Base-by-base conservation (phyloP, 164 flowering plant genomes). In the Aristolochia fimbriata region DNA sequence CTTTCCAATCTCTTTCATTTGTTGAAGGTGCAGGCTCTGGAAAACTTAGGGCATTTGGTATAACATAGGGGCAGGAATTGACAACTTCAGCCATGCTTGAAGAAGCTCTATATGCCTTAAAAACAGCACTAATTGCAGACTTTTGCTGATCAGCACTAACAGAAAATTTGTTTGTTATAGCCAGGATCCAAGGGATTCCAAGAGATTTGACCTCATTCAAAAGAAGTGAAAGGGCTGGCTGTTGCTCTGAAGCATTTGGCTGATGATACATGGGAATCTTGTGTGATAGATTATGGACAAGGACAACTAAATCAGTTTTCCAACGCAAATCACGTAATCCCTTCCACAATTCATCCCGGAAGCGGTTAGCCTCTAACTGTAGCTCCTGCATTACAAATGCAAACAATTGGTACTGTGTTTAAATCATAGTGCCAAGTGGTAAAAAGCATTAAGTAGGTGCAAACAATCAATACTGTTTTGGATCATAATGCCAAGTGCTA, bases 281-380 rank as follows among this genome's bases (percentile, higher is more conserved):
- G 69, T 93, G 98, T 54, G 98, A 88, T 37, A 93, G 73, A 68
- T 90, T 93, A 76, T 93, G 98, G 65, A 93, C 96, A 67, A 93
- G 94, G 64, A 93, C 83, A 68, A 93, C 76, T 69, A 89, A 68
- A 75, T 93, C 98, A 58, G 76, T 85, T 65, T 90, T 93, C 72
- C 73, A 75, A 68, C 84, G 79, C 37, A 87, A 88, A 68, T 92
- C 93, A 58, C 80, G 92, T 65, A 87, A 70, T 58, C 98, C 98
- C 78, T 62, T 76, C 97, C 96, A 88, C 60, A 93, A 58, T 57
- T 87, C 96, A 71, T 90, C 91, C 62, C 73, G 88, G 68, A 90
- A 86, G 52, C 72, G 78, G 47, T 83, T 62, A 52, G 75, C 85
- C 71, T 86, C 99, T 65, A 61, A 65, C 57, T 67, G 76, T 65